Evolutionary conservation across 2,329 filamentous ascomycete genomes (phyloP).

Genomic region (Colletotrichum musicola): DNA sequence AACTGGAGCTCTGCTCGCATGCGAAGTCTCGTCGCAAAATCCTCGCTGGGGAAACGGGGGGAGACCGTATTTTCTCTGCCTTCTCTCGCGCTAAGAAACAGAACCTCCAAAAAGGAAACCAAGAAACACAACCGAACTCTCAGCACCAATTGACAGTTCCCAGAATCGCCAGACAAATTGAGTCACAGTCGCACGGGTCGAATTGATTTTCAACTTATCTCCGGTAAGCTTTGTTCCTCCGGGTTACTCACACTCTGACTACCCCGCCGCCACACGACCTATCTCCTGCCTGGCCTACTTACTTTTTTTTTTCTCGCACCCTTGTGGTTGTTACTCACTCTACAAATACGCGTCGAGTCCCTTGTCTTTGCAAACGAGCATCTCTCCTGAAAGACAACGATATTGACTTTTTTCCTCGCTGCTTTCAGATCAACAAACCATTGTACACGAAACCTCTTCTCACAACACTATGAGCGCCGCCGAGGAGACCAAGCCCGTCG

Average conservation of each 20-base stretch:
- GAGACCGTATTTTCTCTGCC: slow-evolving; percentile 8
- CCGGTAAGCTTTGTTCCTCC: slow-evolving; percentile 25
- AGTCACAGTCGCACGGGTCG: neutral
- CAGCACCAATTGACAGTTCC: slow-evolving; percentile 6
- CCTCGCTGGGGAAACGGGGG: slow-evolving; percentile 25
- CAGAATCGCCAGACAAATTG: neutral
- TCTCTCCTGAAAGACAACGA: neutral
- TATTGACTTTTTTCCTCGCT: neutral
- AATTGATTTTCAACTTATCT: slow-evolving; percentile 9
- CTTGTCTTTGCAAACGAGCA: neutral
- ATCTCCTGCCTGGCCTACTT: slow-evolving; percentile 4
- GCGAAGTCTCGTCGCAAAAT: slow-evolving; percentile 40
- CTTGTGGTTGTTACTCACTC: slow-evolving; percentile 10
- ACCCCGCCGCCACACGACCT: slow-evolving; percentile 32
- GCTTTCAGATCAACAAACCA: neutral
- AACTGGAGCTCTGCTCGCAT: slow-evolving; percentile 38
- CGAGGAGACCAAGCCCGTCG: slow-evolving; percentile 54
- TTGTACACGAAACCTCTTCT: neutral
- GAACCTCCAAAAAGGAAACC: neutral
- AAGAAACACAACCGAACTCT: neutral
- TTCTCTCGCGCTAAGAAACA: slow-evolving; percentile 26
- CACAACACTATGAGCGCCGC: slow-evolving; percentile 54
- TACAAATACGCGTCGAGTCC: neutral
- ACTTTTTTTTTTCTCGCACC: neutral
- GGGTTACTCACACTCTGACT: slow-evolving; percentile 36